Conservation (phyloP, 164 flowering plant species). For the Cinnamomum micranthum region DNA sequence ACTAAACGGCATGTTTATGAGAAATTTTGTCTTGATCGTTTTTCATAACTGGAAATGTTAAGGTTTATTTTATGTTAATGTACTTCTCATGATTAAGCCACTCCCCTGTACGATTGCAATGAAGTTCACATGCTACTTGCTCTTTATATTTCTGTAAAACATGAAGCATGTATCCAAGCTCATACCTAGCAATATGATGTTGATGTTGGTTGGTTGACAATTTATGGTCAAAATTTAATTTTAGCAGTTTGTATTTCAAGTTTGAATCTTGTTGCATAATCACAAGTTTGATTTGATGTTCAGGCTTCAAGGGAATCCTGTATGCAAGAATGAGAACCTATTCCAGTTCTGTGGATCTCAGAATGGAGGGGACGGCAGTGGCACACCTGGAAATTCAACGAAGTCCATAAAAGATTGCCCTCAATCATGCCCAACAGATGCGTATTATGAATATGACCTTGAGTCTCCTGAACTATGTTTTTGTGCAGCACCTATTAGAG, state of each 20-base stretch:
- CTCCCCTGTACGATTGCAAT: no score
- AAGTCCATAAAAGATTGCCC: slow-evolving; percentile 25
- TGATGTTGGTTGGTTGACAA: no score
- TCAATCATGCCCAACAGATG: slow-evolving; percentile 44
- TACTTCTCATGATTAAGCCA: no score
- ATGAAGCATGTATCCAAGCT: neutral
- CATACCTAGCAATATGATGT: no score
- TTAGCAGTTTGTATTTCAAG: neutral
- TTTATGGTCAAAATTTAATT: neutral
- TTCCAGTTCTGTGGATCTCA: slow-evolving; percentile 39
- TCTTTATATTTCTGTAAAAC: neutral
- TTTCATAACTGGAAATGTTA: no score
- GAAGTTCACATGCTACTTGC: no score
- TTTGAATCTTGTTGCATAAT: neutral
- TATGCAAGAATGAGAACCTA: slow-evolving; percentile 41
- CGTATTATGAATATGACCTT: slow-evolving; percentile 46
- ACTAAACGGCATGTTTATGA: no score
- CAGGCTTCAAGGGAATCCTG: slow-evolving; percentile 80
- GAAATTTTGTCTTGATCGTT: no score
- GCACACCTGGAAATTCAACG: slow-evolving; percentile 1
- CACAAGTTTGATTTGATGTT: slow-evolving; percentile 11
- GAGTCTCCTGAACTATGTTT: slow-evolving; percentile 43
- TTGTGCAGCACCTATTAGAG: slow-evolving; percentile 69
- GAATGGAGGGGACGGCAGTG: slow-evolving; percentile 15
- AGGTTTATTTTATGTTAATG: no score